Conservation (phyloP, 805 yeast species). For the Candida corydali region DNA sequence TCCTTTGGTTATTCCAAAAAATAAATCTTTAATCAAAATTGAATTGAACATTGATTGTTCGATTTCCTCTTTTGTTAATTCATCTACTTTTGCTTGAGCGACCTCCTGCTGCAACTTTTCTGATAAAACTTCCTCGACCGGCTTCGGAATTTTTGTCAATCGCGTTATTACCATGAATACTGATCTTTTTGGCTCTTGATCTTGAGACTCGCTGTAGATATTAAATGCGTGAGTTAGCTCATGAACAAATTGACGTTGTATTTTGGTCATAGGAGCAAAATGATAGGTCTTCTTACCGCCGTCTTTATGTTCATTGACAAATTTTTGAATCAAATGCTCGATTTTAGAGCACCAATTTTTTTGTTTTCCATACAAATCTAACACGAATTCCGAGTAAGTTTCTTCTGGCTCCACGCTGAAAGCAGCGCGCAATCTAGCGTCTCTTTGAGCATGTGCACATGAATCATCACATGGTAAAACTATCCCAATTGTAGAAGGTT, state of each 20-base stretch:
- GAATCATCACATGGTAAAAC: slow-evolving; percentile 62
- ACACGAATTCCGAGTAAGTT: slow-evolving; percentile 41
- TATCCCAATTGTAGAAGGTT: slow-evolving; percentile 30
- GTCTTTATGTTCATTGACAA: slow-evolving; percentile 37
- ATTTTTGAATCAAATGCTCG: slow-evolving; percentile 48
- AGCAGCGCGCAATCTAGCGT: slow-evolving; percentile 59
- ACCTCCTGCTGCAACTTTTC: slow-evolving; percentile 18
- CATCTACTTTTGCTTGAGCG: slow-evolving; percentile 17
- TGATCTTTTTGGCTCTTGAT: slow-evolving; percentile 73
- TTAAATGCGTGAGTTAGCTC: slow-evolving; percentile 57
- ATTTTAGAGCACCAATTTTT: slow-evolving; percentile 64
- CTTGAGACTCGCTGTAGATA: slow-evolving; percentile 70
- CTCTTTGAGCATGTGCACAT: slow-evolving; percentile 61
- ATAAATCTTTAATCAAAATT: slow-evolving; percentile 48
- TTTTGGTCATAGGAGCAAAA: slow-evolving; percentile 69
- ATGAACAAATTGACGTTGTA: slow-evolving; percentile 70
- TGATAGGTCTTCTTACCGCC: slow-evolving; percentile 38
- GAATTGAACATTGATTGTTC: slow-evolving; percentile 46
- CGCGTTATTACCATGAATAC: slow-evolving; percentile 52
- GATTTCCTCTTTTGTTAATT: slow-evolving; percentile 18
- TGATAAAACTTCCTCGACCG: slow-evolving; percentile 42
- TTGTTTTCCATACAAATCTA: slow-evolving; percentile 52
- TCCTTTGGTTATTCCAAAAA: slow-evolving; percentile 48
- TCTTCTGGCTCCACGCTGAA: slow-evolving; percentile 26
- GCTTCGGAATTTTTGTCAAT: slow-evolving; percentile 39